These are phyloP conservation scores for Leccinum pallidistipes DNA, from an alignment of 1,284 basidiomycete genomes.

Conservation along the genomic window DNA sequence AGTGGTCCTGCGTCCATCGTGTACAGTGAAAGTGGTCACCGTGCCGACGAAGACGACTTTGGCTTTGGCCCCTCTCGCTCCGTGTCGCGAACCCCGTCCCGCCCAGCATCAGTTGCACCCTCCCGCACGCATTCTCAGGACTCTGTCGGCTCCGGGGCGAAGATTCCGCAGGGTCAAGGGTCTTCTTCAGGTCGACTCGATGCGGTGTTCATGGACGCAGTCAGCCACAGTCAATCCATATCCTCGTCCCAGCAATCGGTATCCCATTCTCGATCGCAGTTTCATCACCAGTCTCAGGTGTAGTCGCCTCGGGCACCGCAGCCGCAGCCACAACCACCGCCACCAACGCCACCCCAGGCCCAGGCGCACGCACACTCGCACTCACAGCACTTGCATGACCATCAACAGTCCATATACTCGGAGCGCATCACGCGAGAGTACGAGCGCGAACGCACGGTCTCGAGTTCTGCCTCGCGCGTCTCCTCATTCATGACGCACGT, in stretches of 20 bases:
- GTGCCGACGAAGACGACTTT: constrained; percentile 64
- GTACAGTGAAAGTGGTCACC: constrained; percentile 74
- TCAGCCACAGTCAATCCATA: constrained; percentile 25
- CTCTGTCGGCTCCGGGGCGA: constrained; percentile 29
- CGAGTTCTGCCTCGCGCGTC: constrained; percentile 28
- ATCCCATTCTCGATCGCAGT: constrained; percentile 19
- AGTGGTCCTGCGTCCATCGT: constrained; percentile 78
- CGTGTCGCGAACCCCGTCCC: constrained; percentile 30
- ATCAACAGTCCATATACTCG: constrained; percentile 19
- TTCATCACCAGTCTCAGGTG: constrained; percentile 12
- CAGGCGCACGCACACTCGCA: no score
- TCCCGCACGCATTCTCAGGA: constrained; percentile 34
- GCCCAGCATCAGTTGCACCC: constrained; percentile 30
- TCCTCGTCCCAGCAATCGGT: constrained; percentile 20
- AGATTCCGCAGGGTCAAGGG: constrained; percentile 28
- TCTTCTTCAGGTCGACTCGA: constrained; percentile 19
- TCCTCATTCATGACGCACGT: constrained; percentile 25
- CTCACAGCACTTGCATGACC: neutral
- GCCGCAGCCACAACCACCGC: neutral
- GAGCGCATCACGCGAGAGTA: constrained; percentile 25
- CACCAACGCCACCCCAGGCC: no score
- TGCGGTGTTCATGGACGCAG: constrained; percentile 21
- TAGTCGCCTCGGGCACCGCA: neutral
- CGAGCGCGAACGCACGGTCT: constrained; percentile 25
- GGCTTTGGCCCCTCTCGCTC: constrained; percentile 32